Evolutionary conservation across 148 eudicot species (phyloP), one percentile per base, ranked within the genome.

Genomic region (Amaranthus hypochondriacus): DNA sequence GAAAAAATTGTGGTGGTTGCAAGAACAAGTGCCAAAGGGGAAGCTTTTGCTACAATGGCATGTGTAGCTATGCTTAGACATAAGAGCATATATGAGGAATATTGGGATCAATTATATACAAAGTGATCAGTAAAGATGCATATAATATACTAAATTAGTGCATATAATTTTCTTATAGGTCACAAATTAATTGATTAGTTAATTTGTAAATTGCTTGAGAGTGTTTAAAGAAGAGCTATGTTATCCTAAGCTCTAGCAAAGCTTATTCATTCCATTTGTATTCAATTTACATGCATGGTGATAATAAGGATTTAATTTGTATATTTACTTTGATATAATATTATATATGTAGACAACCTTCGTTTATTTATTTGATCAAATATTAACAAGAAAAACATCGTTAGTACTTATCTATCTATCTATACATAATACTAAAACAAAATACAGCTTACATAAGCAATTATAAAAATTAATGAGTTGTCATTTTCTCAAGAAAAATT

Each of bases 21-120:
- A 68, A 75, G 56, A 90, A 78, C 11, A 85, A 70, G 79, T 90
- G 95, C 79, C 72, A 76, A 55, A 77, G 72, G 67, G 88, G 88
- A 11, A 76, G 63, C 11, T 64, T 79, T 13, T 89, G 94, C 74
- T 52, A 68, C 63, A 66, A 81, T 70, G 94, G 94, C 51, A 83
- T 89, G 91, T 89, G 94, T 56, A 89, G 76, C 83, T 89, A 89
- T 65, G 90, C 94, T 4, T 86, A 64, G 1, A 5, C 39, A 14
- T 11, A 68, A 47, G 12, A 15, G 9, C 5, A 14, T 69, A 53
- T 10, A 53, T 53, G 68, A 62, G 39, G 49, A 64, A 69, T 12
- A 39, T 67, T 69, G 47, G 56, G 46, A 39, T 13, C 11, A 39
- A 10, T 10, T 53, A 72, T 48, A 49, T 48, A 46, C 21, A 56